A percentile compares a stretch with the other conserved stretches of the same genome.
phyloP scores from a whole-genome alignment of 257 asterid species.

The Misopates orontium region DNA sequence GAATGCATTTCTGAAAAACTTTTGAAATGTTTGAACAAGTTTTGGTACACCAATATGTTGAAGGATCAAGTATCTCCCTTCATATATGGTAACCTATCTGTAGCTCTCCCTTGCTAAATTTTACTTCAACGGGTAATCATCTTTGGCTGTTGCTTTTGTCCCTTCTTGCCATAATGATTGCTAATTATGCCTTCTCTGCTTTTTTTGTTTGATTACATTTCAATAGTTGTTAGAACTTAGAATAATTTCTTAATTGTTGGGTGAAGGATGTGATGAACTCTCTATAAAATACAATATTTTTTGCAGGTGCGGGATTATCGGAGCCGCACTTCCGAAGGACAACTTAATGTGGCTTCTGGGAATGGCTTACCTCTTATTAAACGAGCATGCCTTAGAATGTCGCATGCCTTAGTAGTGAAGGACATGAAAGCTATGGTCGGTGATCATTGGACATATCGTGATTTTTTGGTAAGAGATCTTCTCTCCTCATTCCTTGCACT shows the following conservation, averaged over 20 bases:
- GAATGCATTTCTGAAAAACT: slow-evolving; percentile 9
- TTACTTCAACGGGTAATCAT: too few species aligned
- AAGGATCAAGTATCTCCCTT: too few species aligned
- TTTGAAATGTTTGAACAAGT: not conserved
- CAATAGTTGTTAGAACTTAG: slow-evolving; percentile 5
- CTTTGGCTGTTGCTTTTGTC: not conserved
- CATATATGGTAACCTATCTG: too few species aligned
- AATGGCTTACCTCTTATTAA: slow-evolving; percentile 53
- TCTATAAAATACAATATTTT: slow-evolving; percentile 6
- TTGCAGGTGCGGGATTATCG: slow-evolving; percentile 87
- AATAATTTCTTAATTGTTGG: not conserved
- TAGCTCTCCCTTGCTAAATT: too few species aligned
- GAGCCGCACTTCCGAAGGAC: slow-evolving; percentile 59
- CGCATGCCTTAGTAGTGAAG: slow-evolving; percentile 85
- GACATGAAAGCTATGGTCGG: slow-evolving; percentile 84
- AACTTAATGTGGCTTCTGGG: slow-evolving; percentile 42
- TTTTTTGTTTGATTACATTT: slow-evolving; percentile 11
- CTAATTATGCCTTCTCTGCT: slow-evolving; percentile 5
- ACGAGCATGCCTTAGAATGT: slow-evolving; percentile 76
- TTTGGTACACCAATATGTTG: too few species aligned
- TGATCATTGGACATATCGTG: slow-evolving; percentile 92
- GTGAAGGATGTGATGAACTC: slow-evolving; percentile 15
- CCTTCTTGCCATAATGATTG: not conserved
- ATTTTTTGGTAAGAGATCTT: slow-evolving; percentile 75
- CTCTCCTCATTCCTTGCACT: slow-evolving; percentile 25